Conservation (phyloP, 371 early-diverging fungal genomes). For the Blakeslea trispora region DNA sequence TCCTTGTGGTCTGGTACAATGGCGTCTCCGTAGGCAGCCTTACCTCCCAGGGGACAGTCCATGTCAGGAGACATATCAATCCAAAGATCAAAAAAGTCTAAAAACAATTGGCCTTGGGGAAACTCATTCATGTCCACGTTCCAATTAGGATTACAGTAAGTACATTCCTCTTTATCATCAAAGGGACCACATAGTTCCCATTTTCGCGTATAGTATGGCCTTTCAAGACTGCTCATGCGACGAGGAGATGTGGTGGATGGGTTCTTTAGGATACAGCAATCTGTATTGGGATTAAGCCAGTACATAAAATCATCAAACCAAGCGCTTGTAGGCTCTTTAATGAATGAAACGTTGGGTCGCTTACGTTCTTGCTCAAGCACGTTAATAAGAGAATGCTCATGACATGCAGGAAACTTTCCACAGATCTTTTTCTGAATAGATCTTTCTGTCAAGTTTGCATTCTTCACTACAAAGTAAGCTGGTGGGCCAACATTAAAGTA, state of each 20-base stretch:
- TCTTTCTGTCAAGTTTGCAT: slow-evolving; percentile 52
- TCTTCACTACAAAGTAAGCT: slow-evolving; percentile 73
- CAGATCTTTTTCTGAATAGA: slow-evolving; percentile 62
- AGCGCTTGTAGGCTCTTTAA: slow-evolving; percentile 69
- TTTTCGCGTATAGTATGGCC: slow-evolving; percentile 6
- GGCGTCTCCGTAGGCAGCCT: slow-evolving; percentile 73
- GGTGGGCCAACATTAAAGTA: slow-evolving; percentile 78
- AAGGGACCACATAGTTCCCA: slow-evolving; percentile 52
- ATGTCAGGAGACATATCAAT: slow-evolving; percentile 58
- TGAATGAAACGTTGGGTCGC: slow-evolving; percentile 61
- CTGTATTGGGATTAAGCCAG: slow-evolving; percentile 66
- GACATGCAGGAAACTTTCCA: slow-evolving; percentile 65
- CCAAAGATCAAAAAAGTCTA: slow-evolving; percentile 61
- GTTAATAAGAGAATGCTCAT: slow-evolving; percentile 59
- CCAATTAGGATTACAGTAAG: slow-evolving; percentile 59
- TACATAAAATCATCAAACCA: slow-evolving; percentile 78
- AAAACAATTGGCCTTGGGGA: slow-evolving; percentile 65
- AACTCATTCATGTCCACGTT: slow-evolving; percentile 57
- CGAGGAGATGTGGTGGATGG: slow-evolving; percentile 6
- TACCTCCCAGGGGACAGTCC: slow-evolving; percentile 71
- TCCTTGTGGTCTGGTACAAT: slow-evolving; percentile 39
- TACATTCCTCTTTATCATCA: slow-evolving; percentile 62
- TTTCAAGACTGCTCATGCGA: slow-evolving; percentile 14
- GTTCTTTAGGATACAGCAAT: slow-evolving; percentile 60
- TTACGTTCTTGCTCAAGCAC: slow-evolving; percentile 72